Evolutionary conservation across 352 stramenopile species (phyloP).

Genomic region (Globisporangium paroecandrum): DNA sequence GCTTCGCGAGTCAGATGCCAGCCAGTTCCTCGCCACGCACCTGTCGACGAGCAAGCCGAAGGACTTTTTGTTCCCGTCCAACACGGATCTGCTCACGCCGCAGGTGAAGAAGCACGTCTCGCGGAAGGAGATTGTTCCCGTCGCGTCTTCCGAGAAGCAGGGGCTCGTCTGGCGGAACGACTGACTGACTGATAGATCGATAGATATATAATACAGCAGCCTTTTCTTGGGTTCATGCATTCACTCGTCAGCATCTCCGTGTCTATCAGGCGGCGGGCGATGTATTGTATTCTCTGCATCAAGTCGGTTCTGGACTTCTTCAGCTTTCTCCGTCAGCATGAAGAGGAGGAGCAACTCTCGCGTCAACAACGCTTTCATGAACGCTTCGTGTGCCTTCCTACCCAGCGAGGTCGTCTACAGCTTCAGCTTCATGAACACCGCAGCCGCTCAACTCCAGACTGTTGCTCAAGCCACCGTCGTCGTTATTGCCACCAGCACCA

Average conservation of each 20-base stretch:
- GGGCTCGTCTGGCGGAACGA: conserved; percentile 56
- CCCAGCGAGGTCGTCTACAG: background rate
- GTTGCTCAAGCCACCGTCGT: too few relatives aligned
- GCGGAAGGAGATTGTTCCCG: conserved; percentile 36
- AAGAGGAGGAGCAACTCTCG: background rate
- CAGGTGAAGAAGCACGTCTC: conserved; percentile 59
- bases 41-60: conserved; percentile 31
- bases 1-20: conserved; percentile 33
- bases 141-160: conserved; percentile 33
- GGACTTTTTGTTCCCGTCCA: conserved; percentile 65
- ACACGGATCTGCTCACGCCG: conserved; percentile 50
- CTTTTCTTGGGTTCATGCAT: background rate
- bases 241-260: background rate
- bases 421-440: background rate
- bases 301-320: conserved; percentile 9
- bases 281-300: conserved; percentile 11
- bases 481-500: too few relatives aligned
- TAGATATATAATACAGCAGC: background rate
- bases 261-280: background rate
- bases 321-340: background rate
- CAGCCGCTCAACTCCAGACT: too few relatives aligned
- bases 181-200: conserved; percentile 9
- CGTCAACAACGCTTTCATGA: background rate
- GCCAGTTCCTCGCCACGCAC: conserved; percentile 36
- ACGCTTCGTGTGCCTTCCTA: background rate